A percentile compares a stretch with the other conserved stretches of the same genome.
These are phyloP conservation scores for Lagerstroemia speciosa DNA, from an alignment of 345 rosid genomes.

Conservation along the genomic window DNA sequence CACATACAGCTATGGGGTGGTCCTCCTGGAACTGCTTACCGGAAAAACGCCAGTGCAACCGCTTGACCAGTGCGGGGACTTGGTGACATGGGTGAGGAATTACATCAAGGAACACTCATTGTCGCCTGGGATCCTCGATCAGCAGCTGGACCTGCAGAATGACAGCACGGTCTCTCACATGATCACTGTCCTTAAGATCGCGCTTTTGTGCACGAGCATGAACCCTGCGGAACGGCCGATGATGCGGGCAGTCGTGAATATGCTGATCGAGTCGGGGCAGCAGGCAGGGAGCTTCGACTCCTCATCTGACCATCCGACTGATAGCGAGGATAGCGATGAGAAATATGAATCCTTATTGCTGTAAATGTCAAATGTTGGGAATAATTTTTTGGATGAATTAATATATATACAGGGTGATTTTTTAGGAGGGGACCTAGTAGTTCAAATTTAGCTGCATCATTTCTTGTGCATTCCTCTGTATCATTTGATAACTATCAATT, in stretches of 20 bases:
- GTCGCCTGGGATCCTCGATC: conserved; percentile 53
- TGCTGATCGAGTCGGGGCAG: conserved; percentile 59
- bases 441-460: neutral
- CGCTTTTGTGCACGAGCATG: conserved; percentile 60
- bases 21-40: conserved; percentile 57
- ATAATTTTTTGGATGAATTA: neutral
- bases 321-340: conserved; percentile 10
- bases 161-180: conserved; percentile 50
- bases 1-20: conserved; percentile 90
- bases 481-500: no score
- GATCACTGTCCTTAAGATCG: conserved; percentile 63
- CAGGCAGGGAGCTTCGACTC: conserved; percentile 24
- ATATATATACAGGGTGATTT: neutral
- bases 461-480: no score
- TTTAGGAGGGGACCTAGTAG: neutral
- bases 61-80: conserved; percentile 82
- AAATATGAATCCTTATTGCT: conserved; percentile 7
- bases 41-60: conserved; percentile 87
- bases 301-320: conserved; percentile 12
- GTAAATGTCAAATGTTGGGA: neutral
- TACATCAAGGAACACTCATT: conserved; percentile 41
- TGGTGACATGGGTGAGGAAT: conserved; percentile 69
- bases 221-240: conserved; percentile 57
- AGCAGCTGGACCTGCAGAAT: conserved; percentile 41
- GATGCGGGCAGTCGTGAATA: conserved; percentile 66